These are phyloP conservation scores for Penicillium sp. DNA, from an alignment of 2,329 filamentous ascomycete species.

Conservation along the genomic window DNA sequence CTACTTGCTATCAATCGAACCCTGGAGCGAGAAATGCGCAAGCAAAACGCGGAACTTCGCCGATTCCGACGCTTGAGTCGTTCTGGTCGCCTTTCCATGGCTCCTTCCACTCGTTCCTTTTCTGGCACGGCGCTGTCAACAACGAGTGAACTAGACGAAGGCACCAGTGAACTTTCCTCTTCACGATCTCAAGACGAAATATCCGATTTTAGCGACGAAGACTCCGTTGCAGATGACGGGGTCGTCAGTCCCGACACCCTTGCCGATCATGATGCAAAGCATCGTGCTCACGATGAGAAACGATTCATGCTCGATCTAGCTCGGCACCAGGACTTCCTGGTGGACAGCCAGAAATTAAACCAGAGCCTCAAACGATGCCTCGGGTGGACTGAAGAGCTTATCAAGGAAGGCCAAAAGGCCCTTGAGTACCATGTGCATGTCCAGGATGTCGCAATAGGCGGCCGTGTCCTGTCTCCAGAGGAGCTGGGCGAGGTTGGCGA, in stretches of 20 bases:
- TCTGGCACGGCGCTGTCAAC: constrained; percentile 47
- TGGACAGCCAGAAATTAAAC: constrained; percentile 93
- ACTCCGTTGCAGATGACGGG: constrained; percentile 39
- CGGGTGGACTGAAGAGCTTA: constrained; percentile 84
- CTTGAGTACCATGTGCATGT: constrained; percentile 77
- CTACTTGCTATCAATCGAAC: constrained; percentile 93
- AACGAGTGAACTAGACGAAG: constrained; percentile 46
- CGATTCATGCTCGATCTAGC: constrained; percentile 80
- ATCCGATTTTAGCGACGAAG: constrained; percentile 42
- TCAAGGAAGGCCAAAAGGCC: constrained; percentile 83
- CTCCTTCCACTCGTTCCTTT: constrained; percentile 47
- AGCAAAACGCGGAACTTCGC: constrained; percentile 84
- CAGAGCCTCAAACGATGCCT: constrained; percentile 88
- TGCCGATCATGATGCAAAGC: constrained; percentile 44
- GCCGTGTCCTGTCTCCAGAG: constrained; percentile 71
- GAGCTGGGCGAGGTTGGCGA: constrained; percentile 50
- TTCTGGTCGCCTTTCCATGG: constrained; percentile 69
- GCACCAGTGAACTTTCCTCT: constrained; percentile 31
- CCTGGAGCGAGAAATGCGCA: constrained; percentile 84
- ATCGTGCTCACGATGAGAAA: constrained; percentile 75
- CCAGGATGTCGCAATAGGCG: constrained; percentile 78
- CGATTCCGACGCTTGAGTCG: constrained; percentile 83
- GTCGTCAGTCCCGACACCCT: constrained; percentile 35
- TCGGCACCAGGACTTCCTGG: constrained; percentile 83
- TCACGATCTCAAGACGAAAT: constrained; percentile 34